A percentile compares a stretch with the other conserved stretches of the same genome.
These are phyloP conservation scores for Pharus latifolius DNA, from an alignment of 176 grass and related monocot genomes.

Conservation along the genomic window DNA sequence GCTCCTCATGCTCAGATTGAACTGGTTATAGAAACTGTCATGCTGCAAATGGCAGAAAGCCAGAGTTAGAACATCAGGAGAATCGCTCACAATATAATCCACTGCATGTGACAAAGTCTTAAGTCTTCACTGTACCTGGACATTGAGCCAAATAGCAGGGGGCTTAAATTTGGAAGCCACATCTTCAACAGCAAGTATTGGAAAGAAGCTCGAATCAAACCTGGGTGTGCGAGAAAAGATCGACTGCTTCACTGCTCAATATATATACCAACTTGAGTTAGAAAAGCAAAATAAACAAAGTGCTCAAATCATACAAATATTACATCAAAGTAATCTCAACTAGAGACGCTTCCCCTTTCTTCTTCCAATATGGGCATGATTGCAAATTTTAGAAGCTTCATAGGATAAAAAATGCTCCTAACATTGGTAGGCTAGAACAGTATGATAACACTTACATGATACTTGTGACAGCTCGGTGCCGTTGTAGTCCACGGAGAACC, in stretches of 20 bases:
- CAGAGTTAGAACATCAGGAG: background rate
- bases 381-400: background rate
- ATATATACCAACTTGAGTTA: background rate
- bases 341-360: background rate
- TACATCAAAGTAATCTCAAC: background rate
- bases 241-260: conserved; percentile 44
- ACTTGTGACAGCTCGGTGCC: conserved; percentile 35
- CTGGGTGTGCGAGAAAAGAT: conserved; percentile 15
- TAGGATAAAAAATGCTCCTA: background rate
- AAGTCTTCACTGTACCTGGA: conserved; percentile 47
- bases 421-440: background rate
- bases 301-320: conserved; percentile 6
- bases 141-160: conserved; percentile 71
- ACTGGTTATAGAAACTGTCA: conserved; percentile 72
- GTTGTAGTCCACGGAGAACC: conserved; percentile 75
- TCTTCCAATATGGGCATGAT: background rate
- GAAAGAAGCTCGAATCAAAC: conserved; percentile 40
- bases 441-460: conserved; percentile 29
- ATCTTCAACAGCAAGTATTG: conserved; percentile 63
- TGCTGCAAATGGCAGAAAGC: conserved; percentile 42
- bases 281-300: background rate
- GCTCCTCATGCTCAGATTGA: conserved; percentile 81
- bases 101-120: background rate
- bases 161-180: conserved; percentile 49
- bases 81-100: background rate